Base-by-base conservation (phyloP, 352 stramenopile genomes). In the Globisporangium cylindrosporum region DNA sequence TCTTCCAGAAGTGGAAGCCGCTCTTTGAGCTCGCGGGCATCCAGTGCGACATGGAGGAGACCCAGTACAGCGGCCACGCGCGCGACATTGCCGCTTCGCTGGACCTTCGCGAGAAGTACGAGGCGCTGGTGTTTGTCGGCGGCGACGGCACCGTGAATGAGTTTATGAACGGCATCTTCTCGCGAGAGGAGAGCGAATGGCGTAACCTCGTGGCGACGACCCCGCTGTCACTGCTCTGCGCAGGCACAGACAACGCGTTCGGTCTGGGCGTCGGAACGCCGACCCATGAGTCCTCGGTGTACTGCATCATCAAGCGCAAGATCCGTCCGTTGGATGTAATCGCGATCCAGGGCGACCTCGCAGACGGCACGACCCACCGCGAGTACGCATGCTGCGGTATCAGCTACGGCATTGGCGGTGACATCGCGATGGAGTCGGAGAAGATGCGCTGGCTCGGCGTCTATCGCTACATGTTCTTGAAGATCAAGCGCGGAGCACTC, bases 161-260 rank as follows among this genome's bases (percentile, higher is more conserved):
- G 71, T 93, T 93, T 62, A 90, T 93, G 80, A 93, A 93, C 70
- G 86, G 86, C 41, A 78, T 92, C 34, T 89, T 93, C 63, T 76
- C 79, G 36, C 77, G 82, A 25, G 76, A 83, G n/a, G 86, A 93
- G 74, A 68, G 66, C 61, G 82, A 91, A 43, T 93, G 86, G 86
- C 83, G 86, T 14, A 78, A 82, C 24, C 68, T 93, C 27, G 83
- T 93, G 49, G 82, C 84, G 10, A 91, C 86, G 38, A 92, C 84
- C 3, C 84, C 86, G 7, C 68, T 93, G 18, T 91, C 86, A 51
- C 79, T 93, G 29, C 56, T 93, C 25, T 88, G 76, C 67, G 84
- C 82, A 4, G 86, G 86, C 34, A 92, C 86, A 20, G 82, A 92
- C 59, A 92, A 93, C 65, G 84, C 86, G n/a, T 92, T 93, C 56